Evolutionary conservation across 176 grass and related monocot species (phyloP).

Genomic region (Aegilops sharonensis): DNA sequence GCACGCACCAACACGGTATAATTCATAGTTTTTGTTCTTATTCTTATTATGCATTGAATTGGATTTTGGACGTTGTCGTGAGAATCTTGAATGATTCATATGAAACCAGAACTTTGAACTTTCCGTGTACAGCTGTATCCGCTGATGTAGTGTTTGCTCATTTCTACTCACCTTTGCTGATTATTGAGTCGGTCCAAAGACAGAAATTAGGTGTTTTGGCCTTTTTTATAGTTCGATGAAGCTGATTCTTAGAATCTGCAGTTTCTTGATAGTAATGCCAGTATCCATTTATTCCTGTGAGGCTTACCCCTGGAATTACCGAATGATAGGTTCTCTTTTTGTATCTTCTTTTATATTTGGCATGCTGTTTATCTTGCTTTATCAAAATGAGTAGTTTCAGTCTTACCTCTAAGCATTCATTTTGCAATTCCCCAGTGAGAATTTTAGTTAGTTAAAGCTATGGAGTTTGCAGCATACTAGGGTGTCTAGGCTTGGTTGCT

Average conservation of each 20-base stretch:
- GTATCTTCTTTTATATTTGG: too few relatives aligned
- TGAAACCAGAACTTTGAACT: too few relatives aligned
- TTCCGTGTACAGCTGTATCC: neutral
- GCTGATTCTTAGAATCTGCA: too few relatives aligned
- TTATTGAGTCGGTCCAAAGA: neutral
- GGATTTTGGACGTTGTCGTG: neutral
- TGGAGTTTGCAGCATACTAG: neutral
- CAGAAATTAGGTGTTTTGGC: neutral
- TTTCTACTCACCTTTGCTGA: neutral
- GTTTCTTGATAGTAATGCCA: too few relatives aligned
- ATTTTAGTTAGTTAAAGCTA: neutral
- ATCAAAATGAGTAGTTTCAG: neutral
- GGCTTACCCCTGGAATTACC: too few relatives aligned
- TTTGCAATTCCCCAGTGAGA: neutral
- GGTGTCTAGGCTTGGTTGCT: neutral
- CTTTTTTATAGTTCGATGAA: neutral
- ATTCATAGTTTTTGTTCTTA: neutral
- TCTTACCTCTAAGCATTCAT: neutral
- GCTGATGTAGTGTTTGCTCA: neutral
- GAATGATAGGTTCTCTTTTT: too few relatives aligned
- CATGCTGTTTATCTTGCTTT: neutral
- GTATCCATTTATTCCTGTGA: too few relatives aligned
- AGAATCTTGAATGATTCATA: neutral
- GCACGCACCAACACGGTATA: constrained; percentile 84
- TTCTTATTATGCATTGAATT: neutral